Evolutionary conservation across 2,329 filamentous ascomycete species (phyloP).

Genomic region (Epichloe glyceriae): DNA sequence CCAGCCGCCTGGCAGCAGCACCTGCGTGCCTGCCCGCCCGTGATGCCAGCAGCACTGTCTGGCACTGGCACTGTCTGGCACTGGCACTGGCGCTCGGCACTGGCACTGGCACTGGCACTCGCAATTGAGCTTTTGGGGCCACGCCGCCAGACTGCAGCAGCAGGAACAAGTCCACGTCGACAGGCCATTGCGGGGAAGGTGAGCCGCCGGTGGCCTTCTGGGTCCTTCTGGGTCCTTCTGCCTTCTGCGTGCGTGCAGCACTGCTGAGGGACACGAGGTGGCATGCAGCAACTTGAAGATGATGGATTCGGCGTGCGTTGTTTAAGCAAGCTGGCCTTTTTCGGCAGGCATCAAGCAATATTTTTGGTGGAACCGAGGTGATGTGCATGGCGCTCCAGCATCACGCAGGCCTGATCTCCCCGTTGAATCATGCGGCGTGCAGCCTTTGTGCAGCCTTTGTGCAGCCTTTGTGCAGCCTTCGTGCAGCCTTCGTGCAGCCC

Average conservation of each 20-base stretch:
- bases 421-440: background rate
- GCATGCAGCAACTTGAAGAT: background rate
- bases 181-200: background rate
- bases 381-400: background rate
- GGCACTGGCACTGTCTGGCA: background rate
- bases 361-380: no score
- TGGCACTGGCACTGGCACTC: background rate
- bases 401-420: background rate
- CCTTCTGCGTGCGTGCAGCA: no score
- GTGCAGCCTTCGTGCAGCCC: no score
- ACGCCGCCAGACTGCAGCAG: no score
- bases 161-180: background rate
- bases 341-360: background rate
- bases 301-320: no score
- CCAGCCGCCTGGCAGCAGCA: background rate
- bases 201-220: background rate
- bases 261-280: background rate
- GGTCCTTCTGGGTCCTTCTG: background rate
- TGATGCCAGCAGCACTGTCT: no score
- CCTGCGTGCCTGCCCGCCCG: background rate
- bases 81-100: background rate
- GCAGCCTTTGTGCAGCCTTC: no score
- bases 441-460: no score
- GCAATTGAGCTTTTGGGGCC: background rate
- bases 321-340: background rate